A percentile compares a stretch with the other conserved stretches of the same genome.
These are phyloP conservation scores for Chernovozyma aurita DNA, from an alignment of 1,139 yeast genomes.

Conservation along the genomic window DNA sequence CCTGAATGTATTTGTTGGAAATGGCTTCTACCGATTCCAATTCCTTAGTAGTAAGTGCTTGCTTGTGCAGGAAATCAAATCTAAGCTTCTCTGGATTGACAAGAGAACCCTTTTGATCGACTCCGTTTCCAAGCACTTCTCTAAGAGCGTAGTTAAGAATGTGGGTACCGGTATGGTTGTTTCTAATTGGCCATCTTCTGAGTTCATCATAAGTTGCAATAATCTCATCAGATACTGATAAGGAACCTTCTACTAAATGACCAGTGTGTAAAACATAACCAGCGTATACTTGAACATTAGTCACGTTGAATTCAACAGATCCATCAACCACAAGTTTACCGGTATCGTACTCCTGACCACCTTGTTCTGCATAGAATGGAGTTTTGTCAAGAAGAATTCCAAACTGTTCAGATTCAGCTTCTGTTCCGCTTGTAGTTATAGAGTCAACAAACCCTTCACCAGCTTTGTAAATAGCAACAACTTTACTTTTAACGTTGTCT, in stretches of 20 bases:
- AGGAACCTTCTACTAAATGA: constrained; percentile 66
- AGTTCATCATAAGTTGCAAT: constrained; percentile 88
- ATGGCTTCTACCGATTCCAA: constrained; percentile 70
- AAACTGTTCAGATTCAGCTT: constrained; percentile 47
- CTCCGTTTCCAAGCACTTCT: constrained; percentile 78
- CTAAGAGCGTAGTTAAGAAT: constrained; percentile 85
- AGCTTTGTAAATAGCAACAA: constrained; percentile 58
- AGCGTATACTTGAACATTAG: constrained; percentile 86
- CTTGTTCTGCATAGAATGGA: constrained; percentile 97
- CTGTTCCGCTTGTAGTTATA: constrained; percentile 19
- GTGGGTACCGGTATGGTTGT: constrained; percentile 98
- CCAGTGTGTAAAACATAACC: constrained; percentile 98
- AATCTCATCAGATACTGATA: constrained; percentile 63
- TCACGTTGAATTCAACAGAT: constrained; percentile 77
- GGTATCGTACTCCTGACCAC: constrained; percentile 97
- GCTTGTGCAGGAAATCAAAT: constrained; percentile 93
- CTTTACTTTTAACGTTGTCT: constrained; percentile 56
- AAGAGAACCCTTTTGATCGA: constrained; percentile 95
- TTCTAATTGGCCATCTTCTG: constrained; percentile 95
- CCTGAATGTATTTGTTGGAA: constrained; percentile 65
- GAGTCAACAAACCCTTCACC: constrained; percentile 39
- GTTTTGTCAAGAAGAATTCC: constrained; percentile 87
- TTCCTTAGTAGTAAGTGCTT: constrained; percentile 68
- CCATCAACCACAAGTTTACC: constrained; percentile 93
- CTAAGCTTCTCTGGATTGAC: constrained; percentile 94